Conservation (phyloP, 495 filamentous ascomycete genomes). For the Penicillium cataractarum region DNA sequence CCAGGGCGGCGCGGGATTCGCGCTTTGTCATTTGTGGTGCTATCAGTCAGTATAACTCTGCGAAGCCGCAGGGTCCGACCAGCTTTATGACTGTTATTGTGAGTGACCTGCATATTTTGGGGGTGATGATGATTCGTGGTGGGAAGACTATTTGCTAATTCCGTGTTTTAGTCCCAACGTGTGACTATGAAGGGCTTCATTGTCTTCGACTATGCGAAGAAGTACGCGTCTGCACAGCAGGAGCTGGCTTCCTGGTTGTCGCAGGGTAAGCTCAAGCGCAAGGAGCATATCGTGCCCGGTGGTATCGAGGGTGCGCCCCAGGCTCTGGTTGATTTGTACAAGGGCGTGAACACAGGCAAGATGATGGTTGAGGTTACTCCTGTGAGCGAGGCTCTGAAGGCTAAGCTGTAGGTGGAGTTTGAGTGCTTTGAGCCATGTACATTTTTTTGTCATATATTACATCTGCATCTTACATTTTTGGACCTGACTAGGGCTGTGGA, state of each 20-base stretch:
- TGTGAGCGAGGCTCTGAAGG: constrained; percentile 36
- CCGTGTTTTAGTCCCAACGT: constrained; percentile 42
- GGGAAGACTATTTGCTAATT: constrained; percentile 22
- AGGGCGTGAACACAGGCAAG: constrained; percentile 56
- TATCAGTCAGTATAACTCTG: constrained; percentile 57
- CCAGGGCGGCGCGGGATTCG: constrained; percentile 47
- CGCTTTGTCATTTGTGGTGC: constrained; percentile 59
- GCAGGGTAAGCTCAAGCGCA: constrained; percentile 59
- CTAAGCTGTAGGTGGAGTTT: constrained; percentile 33
- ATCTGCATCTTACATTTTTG: neutral
- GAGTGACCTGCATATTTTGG: constrained; percentile 25
- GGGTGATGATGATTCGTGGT: neutral
- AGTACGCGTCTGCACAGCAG: constrained; percentile 48
- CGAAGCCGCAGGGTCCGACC: constrained; percentile 47
- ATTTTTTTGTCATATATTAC: neutral
- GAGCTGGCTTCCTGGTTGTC: constrained; percentile 53
- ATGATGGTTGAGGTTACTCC: constrained; percentile 54
- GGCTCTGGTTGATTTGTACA: constrained; percentile 52
- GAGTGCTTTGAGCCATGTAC: neutral
- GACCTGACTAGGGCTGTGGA: neutral
- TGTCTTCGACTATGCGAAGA: constrained; percentile 54
- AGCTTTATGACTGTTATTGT: constrained; percentile 57
- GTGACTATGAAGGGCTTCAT: constrained; percentile 61
- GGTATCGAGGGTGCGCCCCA: constrained; percentile 54
- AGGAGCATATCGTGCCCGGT: constrained; percentile 57